Evolutionary conservation across 2,329 filamentous ascomycete genomes (phyloP), one percentile per base, ranked within the genome.

Genomic region (Phaeoacremonium minimum): DNA sequence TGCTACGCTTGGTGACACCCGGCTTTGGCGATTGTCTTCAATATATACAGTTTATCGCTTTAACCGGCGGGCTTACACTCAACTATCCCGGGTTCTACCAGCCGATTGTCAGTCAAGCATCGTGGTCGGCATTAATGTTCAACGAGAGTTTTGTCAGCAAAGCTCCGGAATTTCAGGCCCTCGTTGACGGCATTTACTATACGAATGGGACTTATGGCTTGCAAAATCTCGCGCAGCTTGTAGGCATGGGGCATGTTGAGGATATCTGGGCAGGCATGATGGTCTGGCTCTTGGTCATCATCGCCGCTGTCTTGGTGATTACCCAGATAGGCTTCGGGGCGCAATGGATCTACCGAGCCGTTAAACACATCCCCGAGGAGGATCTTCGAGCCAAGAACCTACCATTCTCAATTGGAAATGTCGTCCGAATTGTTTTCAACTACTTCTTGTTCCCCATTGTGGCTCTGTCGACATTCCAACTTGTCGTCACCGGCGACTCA

Each of bases 261-360:
- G 93, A 98, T 56, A 78, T 96, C 15, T 98, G 93, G 93, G 84
- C 88, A 2, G 88, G 88, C 44, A 93, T 95, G 83, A 87, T 93
- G 54, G 71, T 96, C 30, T 97, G 89, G 83, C 74, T 97, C 14
- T 71, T 91, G 8, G 83, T 83, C 44, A 85, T 95, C 44, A 75
- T 94, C 41, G 80, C 63, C 28, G 69, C 67, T 35, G 75, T 86
- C 11, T 70, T 88, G 15, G 57, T 85, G 15, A 59, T 91, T 15
- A 82, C 83, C 32, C 89, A 96, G 57, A 49, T 84, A 22, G 87
- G 80, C 16, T 97, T 97, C 55, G 64, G 82, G 4, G 55, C 73
- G 22, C 86, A 87, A 42, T 95, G 86, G 86, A 55, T 86, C 26
- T 81, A 85, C 50, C 86, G 86, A 34, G 73, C 74, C 38, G 61